Evolutionary conservation across 371 early-diverging fungal genomes (phyloP).

Genomic region (Mortierella sp.): DNA sequence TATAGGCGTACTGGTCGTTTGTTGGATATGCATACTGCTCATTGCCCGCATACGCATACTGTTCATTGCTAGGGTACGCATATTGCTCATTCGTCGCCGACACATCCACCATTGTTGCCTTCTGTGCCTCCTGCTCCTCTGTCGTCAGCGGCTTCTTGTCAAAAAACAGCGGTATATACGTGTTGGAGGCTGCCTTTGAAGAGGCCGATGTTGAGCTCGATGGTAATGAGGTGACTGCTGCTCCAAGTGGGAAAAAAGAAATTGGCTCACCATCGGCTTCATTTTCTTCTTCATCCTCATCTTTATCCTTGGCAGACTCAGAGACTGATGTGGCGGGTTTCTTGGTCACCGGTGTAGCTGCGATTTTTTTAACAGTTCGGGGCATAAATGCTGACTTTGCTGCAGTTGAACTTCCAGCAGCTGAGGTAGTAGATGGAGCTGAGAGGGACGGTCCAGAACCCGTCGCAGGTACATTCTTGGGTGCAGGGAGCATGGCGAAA

Average conservation of each 20-base stretch:
- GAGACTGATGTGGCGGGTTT: not conserved
- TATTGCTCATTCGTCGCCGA: constrained; percentile 44
- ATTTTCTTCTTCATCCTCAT: constrained; percentile 18
- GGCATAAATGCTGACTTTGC: constrained; percentile 56
- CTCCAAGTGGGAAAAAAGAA: constrained; percentile 47
- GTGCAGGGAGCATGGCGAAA: constrained; percentile 60
- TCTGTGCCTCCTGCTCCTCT: constrained; percentile 28
- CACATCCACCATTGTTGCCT: constrained; percentile 23
- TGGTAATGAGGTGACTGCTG: constrained; percentile 22
- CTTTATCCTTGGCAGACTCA: constrained; percentile 4
- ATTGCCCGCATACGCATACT: constrained; percentile 36
- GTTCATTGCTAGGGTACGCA: constrained; percentile 40
- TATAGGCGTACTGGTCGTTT: constrained; percentile 44
- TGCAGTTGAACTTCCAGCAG: constrained; percentile 6
- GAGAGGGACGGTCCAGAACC: constrained; percentile 10
- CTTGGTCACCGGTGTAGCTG: not conserved
- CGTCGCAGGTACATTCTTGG: constrained; percentile 46
- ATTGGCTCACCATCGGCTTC: constrained; percentile 30
- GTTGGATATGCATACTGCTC: constrained; percentile 45
- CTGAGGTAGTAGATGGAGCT: not conserved
- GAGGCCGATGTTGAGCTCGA: not conserved
- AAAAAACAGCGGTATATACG: constrained; percentile 45
- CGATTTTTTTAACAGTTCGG: constrained; percentile 32
- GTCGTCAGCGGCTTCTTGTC: constrained; percentile 49
- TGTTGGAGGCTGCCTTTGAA: constrained; percentile 33